Evolutionary conservation across 1,139 yeast species (phyloP).

Genomic region (Nakaseomyces nivariensis): DNA sequence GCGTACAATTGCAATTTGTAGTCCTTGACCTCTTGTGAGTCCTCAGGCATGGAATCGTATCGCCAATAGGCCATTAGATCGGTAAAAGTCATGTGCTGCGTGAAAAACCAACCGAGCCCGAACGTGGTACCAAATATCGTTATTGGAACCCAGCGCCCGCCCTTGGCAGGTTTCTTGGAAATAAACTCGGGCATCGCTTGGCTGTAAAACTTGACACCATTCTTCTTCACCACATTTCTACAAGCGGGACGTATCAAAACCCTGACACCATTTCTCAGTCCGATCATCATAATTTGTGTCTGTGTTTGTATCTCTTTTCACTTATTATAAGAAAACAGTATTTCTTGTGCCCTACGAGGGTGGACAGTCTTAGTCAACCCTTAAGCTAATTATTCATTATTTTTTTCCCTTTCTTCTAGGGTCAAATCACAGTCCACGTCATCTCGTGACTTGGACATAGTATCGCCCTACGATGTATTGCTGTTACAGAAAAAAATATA

Average conservation of each 20-base stretch:
- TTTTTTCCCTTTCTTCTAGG: too few relatives aligned
- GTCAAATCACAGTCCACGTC: too few relatives aligned
- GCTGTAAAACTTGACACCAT: neutral
- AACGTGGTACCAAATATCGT: slow-evolving; percentile 26
- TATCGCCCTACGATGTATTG: too few relatives aligned
- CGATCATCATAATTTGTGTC: neutral
- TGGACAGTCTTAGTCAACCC: too few relatives aligned
- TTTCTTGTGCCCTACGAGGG: too few relatives aligned
- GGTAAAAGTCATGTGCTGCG: slow-evolving; percentile 28
- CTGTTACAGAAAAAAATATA: too few relatives aligned
- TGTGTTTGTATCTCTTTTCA: too few relatives aligned
- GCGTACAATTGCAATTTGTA: slow-evolving; percentile 35
- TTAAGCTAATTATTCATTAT: too few relatives aligned
- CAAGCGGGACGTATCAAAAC: neutral
- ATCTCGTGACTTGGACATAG: too few relatives aligned
- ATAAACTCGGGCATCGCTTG: slow-evolving; percentile 2
- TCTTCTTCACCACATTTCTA: neutral
- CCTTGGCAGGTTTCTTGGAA: slow-evolving; percentile 4
- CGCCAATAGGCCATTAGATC: slow-evolving; percentile 29
- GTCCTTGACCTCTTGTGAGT: slow-evolving; percentile 21
- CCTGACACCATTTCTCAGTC: neutral
- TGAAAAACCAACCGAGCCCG: slow-evolving; percentile 23
- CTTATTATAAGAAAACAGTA: too few relatives aligned
- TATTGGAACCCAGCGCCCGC: slow-evolving; percentile 17
- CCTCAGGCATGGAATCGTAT: slow-evolving; percentile 24